Evolutionary conservation across 306 rosid genomes (phyloP), one percentile per base, ranked within the genome.

Genomic region (Echinosophora koreensis): DNA sequence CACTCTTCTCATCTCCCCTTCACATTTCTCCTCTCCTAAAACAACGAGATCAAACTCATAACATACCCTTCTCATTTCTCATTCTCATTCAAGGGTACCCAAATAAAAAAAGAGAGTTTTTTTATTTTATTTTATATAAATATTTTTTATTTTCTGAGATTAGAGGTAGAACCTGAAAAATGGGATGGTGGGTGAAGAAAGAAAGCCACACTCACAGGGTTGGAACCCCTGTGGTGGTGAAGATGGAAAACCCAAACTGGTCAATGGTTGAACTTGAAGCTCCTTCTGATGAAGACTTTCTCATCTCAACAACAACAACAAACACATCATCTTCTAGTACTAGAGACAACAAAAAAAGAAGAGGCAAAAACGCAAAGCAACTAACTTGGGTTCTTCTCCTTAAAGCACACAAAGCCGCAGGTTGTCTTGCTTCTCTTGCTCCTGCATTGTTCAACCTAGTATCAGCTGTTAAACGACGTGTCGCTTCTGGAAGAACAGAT

Each of bases 331-430:
- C 88, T 50, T 80, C 84, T 37, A 61, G 52, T 12, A 1, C 13
- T 3, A 46, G 79, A 27, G 89, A 88, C 46, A 89, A 88, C 22
- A 89, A 88, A 34, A 89, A 86, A 77, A 84, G 80, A 75, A 84
- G 91, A 22, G 88, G 94, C 3, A 94, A 86, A 64, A 94, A 94
- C 69, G 97, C 98, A 2, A 94, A 86, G 71, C 97, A 94, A 69
- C 88, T 94, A 34, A 94, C 97, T 3, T 94, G 98, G 98, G 96
- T 94, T 68, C 96, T 94, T 61, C 96, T 94, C 55, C 97, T 94
- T 77, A 94, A 85, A 78, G 98, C 97, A 55, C 98, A 94, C 81
- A 83, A 81, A 38, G 98, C 97, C 46, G 97, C 97, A 12, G 98
- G 98, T 37, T 94, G 96, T 79, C 55, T 94, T 5, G 84, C 96